Conservation (phyloP, 2,329 filamentous ascomycete species). For the Elsinoe perseae region DNA sequence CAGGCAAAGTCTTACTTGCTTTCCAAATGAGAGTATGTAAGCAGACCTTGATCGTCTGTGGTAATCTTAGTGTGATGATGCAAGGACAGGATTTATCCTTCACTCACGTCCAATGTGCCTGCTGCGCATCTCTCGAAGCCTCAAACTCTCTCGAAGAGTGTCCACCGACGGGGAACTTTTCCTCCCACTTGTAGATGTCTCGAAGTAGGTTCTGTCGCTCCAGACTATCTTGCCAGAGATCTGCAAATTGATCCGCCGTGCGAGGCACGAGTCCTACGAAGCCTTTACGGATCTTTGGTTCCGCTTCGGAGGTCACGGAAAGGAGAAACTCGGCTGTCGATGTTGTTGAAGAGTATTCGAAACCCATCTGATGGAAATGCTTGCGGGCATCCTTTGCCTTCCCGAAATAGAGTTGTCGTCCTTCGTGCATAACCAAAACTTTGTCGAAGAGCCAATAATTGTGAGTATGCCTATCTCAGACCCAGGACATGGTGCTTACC, state of each 20-base stretch:
- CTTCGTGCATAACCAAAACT: slow-evolving; percentile 65
- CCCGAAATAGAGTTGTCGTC: slow-evolving; percentile 67
- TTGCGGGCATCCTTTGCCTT: slow-evolving; percentile 51
- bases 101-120: slow-evolving; percentile 31
- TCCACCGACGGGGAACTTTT: slow-evolving; percentile 50
- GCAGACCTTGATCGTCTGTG: slow-evolving; percentile 40
- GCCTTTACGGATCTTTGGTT: slow-evolving; percentile 49
- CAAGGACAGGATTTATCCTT: slow-evolving; percentile 20
- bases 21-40: slow-evolving; percentile 50
- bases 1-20: slow-evolving; percentile 47
- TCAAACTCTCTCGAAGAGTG: slow-evolving; percentile 48
- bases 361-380: slow-evolving; percentile 62
- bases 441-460: slow-evolving; percentile 54
- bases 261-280: slow-evolving; percentile 56
- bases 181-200: slow-evolving; percentile 49
- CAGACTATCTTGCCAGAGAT: slow-evolving; percentile 37
- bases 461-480: not conserved
- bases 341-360: slow-evolving; percentile 57
- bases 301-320: slow-evolving; percentile 59
- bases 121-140: slow-evolving; percentile 33
- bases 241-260: slow-evolving; percentile 62
- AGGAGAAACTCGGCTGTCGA: slow-evolving; percentile 67
- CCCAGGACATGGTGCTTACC: slow-evolving; percentile 37
- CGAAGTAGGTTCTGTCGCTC: slow-evolving; percentile 25
- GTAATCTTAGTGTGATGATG: not conserved